phyloP scores from a whole-genome alignment of 2,329 filamentous ascomycete genomes.

The Ambrosiella beaveri region DNA sequence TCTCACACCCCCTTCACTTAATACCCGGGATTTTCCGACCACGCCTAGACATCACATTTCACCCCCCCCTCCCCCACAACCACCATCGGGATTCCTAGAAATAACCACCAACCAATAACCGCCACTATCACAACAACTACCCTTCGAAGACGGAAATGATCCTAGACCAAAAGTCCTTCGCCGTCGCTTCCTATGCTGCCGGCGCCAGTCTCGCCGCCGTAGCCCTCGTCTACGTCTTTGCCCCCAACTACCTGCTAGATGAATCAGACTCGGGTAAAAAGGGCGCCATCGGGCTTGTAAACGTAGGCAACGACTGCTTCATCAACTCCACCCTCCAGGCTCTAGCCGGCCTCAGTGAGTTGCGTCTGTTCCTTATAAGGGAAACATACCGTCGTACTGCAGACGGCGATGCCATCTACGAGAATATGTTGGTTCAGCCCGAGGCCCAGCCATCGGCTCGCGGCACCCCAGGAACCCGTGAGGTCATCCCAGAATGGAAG shows the following conservation, averaged over 20 bases:
- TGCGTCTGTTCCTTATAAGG: conserved; percentile 80
- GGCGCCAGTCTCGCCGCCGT: conserved; percentile 89
- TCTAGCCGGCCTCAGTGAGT: conserved; percentile 72
- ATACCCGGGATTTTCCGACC: too few relatives aligned
- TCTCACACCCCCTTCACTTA: not conserved
- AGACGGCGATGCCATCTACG: conserved; percentile 62
- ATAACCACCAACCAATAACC: not conserved
- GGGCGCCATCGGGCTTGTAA: conserved; percentile 72
- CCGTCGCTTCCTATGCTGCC: conserved; percentile 69
- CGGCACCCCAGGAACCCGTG: not conserved
- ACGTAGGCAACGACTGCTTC: conserved; percentile 89
- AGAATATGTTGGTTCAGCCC: conserved; percentile 35
- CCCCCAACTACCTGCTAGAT: conserved; percentile 91
- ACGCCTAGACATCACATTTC: too few relatives aligned
- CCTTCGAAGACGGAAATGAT: conserved; percentile 16
- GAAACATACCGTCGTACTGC: conserved; percentile 73
- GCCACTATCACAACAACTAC: not conserved
- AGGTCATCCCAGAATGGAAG: conserved; percentile 37
- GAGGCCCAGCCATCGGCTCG: conserved; percentile 17
- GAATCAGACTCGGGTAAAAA: conserved; percentile 55
- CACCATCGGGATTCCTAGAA: not conserved
- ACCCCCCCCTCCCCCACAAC: too few relatives aligned
- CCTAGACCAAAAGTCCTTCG: conserved; percentile 18
- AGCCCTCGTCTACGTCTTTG: conserved; percentile 92
- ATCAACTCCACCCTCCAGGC: conserved; percentile 95